Conservation (phyloP, 495 filamentous ascomycete species). For the Penicillium atrosanguineum region DNA sequence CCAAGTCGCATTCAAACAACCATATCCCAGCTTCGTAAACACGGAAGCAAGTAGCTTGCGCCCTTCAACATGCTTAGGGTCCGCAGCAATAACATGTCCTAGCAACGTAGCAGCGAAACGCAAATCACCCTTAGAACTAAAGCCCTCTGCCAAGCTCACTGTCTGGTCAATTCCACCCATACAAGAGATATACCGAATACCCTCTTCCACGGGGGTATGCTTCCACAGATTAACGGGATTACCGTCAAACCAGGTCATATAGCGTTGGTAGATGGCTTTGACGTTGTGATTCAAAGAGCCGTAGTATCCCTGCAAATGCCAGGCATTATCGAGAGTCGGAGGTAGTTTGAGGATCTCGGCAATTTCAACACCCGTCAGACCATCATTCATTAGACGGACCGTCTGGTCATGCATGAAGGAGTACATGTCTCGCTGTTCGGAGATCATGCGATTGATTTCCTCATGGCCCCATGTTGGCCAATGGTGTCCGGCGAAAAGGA, state of each 20-base stretch:
- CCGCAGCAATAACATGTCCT: conserved; percentile 17
- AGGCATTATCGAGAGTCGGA: conserved; percentile 16
- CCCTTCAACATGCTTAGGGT: conserved; percentile 1
- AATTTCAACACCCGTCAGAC: conserved; percentile 27
- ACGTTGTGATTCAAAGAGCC: conserved; percentile 38
- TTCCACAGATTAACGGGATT: conserved; percentile 36
- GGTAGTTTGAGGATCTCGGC: conserved; percentile 29
- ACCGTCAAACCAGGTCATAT: conserved; percentile 39
- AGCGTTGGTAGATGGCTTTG: conserved; percentile 38
- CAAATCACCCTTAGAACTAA: conserved; percentile 10
- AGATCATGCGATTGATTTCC: conserved; percentile 13
- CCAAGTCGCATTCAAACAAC: conserved; percentile 22
- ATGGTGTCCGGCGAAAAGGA: conserved; percentile 22
- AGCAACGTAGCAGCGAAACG: conserved; percentile 23
- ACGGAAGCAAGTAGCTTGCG: conserved; percentile 9
- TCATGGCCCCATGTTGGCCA: conserved; percentile 31
- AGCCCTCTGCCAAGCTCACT: conserved; percentile 8
- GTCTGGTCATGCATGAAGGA: conserved; percentile 37
- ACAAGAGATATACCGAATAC: conserved; percentile 23
- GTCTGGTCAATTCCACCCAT: conserved; percentile 20
- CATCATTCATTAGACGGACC: conserved; percentile 26
- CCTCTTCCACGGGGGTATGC: conserved; percentile 23
- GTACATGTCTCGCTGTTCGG: conserved; percentile 34
- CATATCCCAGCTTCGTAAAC: conserved; percentile 24
- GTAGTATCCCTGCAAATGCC: conserved; percentile 32